These are phyloP conservation scores for Cyathus striatus DNA, from an alignment of 768 basidiomycete species.

Conservation along the genomic window DNA sequence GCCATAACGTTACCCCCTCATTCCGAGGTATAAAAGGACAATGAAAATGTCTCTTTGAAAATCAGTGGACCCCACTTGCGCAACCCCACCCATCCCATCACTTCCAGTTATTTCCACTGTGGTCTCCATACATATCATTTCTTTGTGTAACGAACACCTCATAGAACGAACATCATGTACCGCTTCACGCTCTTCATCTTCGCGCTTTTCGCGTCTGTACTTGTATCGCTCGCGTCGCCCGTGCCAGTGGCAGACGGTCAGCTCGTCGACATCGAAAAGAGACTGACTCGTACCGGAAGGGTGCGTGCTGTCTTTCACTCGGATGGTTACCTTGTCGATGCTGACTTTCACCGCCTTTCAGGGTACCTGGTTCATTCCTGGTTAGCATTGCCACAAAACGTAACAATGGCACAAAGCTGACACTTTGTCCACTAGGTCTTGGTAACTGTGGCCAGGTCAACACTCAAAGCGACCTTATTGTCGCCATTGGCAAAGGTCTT, in stretches of 20 bases:
- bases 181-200: slow-evolving; percentile 28
- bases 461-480: slow-evolving; percentile 43
- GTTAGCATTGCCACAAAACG: too few relatives aligned
- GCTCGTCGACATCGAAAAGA: slow-evolving; percentile 37
- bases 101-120: too few relatives aligned
- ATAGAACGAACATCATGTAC: slow-evolving; percentile 24
- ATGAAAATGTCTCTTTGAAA: background rate
- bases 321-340: too few relatives aligned
- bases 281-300: slow-evolving; percentile 47
- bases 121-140: background rate
- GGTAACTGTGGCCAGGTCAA: slow-evolving; percentile 64
- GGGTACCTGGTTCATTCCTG: slow-evolving; percentile 68
- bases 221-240: slow-evolving; percentile 41
- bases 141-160: slow-evolving; percentile 1
- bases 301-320: slow-evolving; percentile 34
- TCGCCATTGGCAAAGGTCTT: slow-evolving; percentile 53
- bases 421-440: slow-evolving; percentile 20
- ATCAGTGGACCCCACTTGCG: background rate
- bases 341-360: slow-evolving; percentile 17
- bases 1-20: background rate
- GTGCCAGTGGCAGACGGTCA: slow-evolving; percentile 28
- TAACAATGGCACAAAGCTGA: too few relatives aligned
- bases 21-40: background rate
- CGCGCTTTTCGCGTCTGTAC: slow-evolving; percentile 36
- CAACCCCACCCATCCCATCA: too few relatives aligned